Conservation (phyloP, 306 rosid genomes). For the Pyrus betulifolia region DNA sequence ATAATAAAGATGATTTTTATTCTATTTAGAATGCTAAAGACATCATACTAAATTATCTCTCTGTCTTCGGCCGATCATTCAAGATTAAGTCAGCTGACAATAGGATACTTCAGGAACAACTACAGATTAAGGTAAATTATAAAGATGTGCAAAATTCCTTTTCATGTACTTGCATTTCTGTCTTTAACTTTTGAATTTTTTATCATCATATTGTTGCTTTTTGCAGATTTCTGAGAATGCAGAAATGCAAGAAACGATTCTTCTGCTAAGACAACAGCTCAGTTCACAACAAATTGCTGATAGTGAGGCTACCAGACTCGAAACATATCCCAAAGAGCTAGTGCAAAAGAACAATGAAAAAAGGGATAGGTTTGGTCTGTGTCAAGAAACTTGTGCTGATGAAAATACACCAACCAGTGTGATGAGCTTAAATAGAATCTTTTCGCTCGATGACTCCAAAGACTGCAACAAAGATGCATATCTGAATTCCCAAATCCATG, state of each 20-base stretch:
- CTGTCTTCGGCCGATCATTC: conserved; percentile 25
- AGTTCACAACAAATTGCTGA: conserved; percentile 28
- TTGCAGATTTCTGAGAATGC: conserved; percentile 49
- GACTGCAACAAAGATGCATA: conserved; percentile 30
- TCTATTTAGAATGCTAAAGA: conserved; percentile 3
- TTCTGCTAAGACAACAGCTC: conserved; percentile 52
- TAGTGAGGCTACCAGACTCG: conserved; percentile 12
- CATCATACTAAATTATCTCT: conserved; percentile 21
- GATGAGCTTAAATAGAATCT: conserved; percentile 47
- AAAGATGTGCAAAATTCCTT: not conserved
- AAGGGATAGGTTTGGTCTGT: conserved; percentile 18
- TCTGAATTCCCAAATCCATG: conserved; percentile 39
- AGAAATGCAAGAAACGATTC: conserved; percentile 74
- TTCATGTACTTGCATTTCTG: conserved; percentile 5
- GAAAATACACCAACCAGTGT: conserved; percentile 37
- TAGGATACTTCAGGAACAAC: conserved; percentile 84
- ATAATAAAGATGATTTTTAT: conserved; percentile 8
- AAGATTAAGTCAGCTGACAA: conserved; percentile 86
- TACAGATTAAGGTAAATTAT: conserved; percentile 57
- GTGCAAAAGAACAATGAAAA: conserved; percentile 25
- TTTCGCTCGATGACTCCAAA: conserved; percentile 37
- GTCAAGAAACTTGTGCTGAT: conserved; percentile 33
- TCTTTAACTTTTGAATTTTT: not conserved
- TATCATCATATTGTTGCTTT: not conserved
- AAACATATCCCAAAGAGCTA: conserved; percentile 18